phyloP scores from a whole-genome alignment of 2,329 filamentous ascomycete genomes.

The Exutisphaerella laricina region DNA sequence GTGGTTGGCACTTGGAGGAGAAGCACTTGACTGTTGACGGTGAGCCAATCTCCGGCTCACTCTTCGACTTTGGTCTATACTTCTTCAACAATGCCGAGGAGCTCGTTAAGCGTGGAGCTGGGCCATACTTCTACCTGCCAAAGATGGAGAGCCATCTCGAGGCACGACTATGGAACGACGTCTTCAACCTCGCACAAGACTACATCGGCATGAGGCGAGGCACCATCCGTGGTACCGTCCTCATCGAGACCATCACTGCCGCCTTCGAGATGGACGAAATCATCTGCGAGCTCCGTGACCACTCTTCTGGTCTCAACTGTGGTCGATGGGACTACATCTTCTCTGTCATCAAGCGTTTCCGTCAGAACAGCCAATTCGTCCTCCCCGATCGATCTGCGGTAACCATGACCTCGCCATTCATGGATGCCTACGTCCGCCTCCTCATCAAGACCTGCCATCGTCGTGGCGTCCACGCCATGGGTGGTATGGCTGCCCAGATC shows the following conservation, averaged over 20 bases:
- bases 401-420: conserved; percentile 98
- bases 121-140: conserved; percentile 96
- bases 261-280: conserved; percentile 99
- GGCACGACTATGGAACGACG: conserved; percentile 96
- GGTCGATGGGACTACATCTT: conserved; percentile 99
- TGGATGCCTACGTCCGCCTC: conserved; percentile 94
- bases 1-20: conserved; percentile 97
- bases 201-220: conserved; percentile 83
- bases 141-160: conserved; percentile 97
- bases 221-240: conserved; percentile 87
- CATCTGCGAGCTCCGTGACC: conserved; percentile 97
- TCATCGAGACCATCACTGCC: conserved; percentile 96
- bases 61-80: conserved; percentile 98
- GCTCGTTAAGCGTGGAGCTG: conserved; percentile 73
- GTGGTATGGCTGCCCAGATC: conserved; percentile 98
- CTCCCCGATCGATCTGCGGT: conserved; percentile 85
- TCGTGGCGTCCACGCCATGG: conserved; percentile 96
- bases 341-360: conserved; percentile 99
- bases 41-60: conserved; percentile 82
- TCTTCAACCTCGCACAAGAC: conserved; percentile 93
- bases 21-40: conserved; percentile 96
- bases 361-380: conserved; percentile 86
- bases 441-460: conserved; percentile 98
- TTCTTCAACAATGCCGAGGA: conserved; percentile 98
- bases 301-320: conserved; percentile 94